Base-by-base conservation (phyloP, 805 yeast species). In the Lipomyces lipofer region DNA sequence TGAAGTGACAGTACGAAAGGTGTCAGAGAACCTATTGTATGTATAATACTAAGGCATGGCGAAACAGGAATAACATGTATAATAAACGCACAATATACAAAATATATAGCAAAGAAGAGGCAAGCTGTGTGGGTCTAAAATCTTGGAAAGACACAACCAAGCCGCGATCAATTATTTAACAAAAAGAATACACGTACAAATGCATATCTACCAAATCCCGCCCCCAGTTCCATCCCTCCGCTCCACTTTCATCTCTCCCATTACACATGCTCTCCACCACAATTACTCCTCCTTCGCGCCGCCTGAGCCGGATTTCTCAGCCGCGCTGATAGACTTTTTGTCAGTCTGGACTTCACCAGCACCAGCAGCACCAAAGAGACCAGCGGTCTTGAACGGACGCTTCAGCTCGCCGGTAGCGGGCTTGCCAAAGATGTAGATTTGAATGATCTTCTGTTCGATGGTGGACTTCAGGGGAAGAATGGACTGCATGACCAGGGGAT, bases 401-500 rank as follows among this genome's bases (percentile, higher is more conserved):
- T 89, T 88, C 74, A 90, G 82, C 66, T 87, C 96, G 64, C 97
- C 97, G 47, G 80, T 66, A 24, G 97, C 94, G 36, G 91, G 80
- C 67, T 80, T 76, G 64, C 90, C 90, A 66, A 87, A 87, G 54
- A 94, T 68, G 72, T 94, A 96, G 72, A 94, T 88, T 78, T 88
- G 84, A 66, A 92, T 96, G 64, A 89, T 82, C 75, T 90, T 90
- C 67, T 88, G 76, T 76, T 94, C 98, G 52, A 89, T 74, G 44
- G 95, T 96, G 64, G 87, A 76, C 81, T 94, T 94, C 66, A 94
- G 76, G 49, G 97, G 92, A 49, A 95, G 81, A 65, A 94, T 81
- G 61, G 91, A 84, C 78, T 94, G 98, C 90, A 92, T 86, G 64
- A 94, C 83, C 70, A 94, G 81, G 56, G 99, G 99, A 75, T 94